Conservation (phyloP, 495 filamentous ascomycete genomes). For the Aspergillus sclerotioniger region DNA sequence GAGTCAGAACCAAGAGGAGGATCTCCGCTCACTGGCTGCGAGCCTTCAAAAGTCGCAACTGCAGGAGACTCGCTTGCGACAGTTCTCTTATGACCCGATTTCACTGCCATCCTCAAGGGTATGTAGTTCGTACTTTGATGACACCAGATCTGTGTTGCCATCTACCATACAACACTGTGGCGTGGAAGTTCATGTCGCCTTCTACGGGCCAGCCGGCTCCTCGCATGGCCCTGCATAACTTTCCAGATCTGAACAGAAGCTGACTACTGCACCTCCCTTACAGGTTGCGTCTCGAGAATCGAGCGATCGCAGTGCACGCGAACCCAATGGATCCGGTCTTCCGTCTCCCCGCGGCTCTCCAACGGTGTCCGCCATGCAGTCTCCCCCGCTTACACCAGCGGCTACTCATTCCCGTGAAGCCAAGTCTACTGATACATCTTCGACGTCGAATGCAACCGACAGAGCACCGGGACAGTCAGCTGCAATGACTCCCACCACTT, state of each 20-base stretch:
- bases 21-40: slow-evolving; percentile 69
- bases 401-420: slow-evolving; percentile 60
- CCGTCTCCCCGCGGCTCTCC: slow-evolving; percentile 48
- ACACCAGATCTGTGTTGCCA: background rate
- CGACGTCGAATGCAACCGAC: slow-evolving; percentile 28
- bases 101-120: slow-evolving; percentile 85
- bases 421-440: slow-evolving; percentile 27
- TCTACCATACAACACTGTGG: background rate
- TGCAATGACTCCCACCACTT: slow-evolving; percentile 53
- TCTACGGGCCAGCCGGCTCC: background rate
- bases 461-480: slow-evolving; percentile 62
- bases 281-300: slow-evolving; percentile 51
- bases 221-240: slow-evolving; percentile 10
- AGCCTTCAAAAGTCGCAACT: slow-evolving; percentile 69
- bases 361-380: slow-evolving; percentile 66
- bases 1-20: slow-evolving; percentile 51
- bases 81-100: slow-evolving; percentile 82
- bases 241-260: background rate
- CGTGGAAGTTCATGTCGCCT: background rate
- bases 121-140: slow-evolving; percentile 35
- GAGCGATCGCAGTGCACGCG: slow-evolving; percentile 42
- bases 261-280: slow-evolving; percentile 13
- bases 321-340: slow-evolving; percentile 36
- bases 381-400: slow-evolving; percentile 86
- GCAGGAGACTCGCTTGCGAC: slow-evolving; percentile 77